Conservation (phyloP, 352 stramenopile genomes). For the Globisporangium takayamanum region DNA sequence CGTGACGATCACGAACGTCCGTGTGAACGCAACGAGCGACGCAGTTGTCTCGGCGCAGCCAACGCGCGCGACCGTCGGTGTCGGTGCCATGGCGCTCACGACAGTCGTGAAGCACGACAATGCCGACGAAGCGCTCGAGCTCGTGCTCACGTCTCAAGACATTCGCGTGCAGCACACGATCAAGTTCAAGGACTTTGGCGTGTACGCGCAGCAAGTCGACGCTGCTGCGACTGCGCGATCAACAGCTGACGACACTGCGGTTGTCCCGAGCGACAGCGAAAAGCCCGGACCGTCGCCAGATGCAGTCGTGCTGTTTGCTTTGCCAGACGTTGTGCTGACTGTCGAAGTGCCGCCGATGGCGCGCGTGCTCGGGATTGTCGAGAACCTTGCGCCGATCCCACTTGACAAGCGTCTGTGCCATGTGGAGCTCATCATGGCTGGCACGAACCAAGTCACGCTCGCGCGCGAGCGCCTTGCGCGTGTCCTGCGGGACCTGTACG, state of each 20-base stretch:
- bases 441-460: constrained; percentile 34
- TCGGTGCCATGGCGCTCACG: constrained; percentile 33
- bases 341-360: constrained; percentile 48
- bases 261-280: constrained; percentile 11
- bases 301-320: constrained; percentile 25
- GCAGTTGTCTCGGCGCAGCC: constrained; percentile 12
- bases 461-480: constrained; percentile 34
- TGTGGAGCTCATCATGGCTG: constrained; percentile 33
- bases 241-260: not conserved
- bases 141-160: constrained; percentile 42
- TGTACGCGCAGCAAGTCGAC: constrained; percentile 29
- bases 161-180: constrained; percentile 46
- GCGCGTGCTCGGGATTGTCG: constrained; percentile 49
- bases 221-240: no score
- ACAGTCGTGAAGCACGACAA: constrained; percentile 42
- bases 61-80: constrained; percentile 27
- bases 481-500: constrained; percentile 45
- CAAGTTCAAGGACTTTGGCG: constrained; percentile 38
- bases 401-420: constrained; percentile 31
- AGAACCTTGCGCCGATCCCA: constrained; percentile 43
- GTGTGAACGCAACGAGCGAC: constrained; percentile 29
- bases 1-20: constrained; percentile 37
- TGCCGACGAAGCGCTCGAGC: constrained; percentile 32
- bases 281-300: constrained; percentile 18
- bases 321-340: constrained; percentile 35